Percentiles rank a stretch among this genome's conserved stretches.
These are phyloP conservation scores for Euphorbia peplus DNA, from an alignment of 345 rosid genomes.

Conservation along the genomic window DNA sequence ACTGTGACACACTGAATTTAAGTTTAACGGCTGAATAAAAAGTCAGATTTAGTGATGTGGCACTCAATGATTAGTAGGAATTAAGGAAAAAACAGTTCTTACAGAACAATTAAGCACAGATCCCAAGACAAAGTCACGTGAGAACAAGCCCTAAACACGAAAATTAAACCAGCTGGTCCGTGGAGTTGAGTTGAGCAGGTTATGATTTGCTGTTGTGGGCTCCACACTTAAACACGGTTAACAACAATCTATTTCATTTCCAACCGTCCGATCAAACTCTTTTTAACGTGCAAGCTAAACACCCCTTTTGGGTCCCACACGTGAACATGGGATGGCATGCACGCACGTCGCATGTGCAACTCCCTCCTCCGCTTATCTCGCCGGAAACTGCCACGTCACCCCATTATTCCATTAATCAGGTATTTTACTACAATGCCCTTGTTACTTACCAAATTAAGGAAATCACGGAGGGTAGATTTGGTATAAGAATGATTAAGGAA, in stretches of 20 bases:
- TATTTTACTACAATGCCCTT: conserved; percentile 13
- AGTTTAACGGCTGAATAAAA: too few relatives aligned
- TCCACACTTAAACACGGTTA: conserved; percentile 28
- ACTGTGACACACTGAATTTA: too few relatives aligned
- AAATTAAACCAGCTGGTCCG: conserved; percentile 16
- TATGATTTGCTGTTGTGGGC: conserved; percentile 28
- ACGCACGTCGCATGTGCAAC: conserved; percentile 55
- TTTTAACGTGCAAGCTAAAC: conserved; percentile 23
- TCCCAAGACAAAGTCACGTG: conserved; percentile 60
- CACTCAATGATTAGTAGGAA: background rate
- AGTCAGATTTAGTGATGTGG: conserved; percentile 27
- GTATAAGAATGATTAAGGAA: conserved; percentile 1
- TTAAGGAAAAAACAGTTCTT: conserved; percentile 1
- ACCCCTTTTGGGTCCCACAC: conserved; percentile 39
- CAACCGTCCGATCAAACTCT: conserved; percentile 16
- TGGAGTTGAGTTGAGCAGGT: conserved; percentile 29
- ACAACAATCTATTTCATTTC: conserved; percentile 1
- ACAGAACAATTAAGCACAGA: conserved; percentile 10
- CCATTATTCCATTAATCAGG: rapidly evolving
- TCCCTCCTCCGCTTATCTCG: conserved; percentile 31
- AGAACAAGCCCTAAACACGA: background rate
- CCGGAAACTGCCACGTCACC: conserved; percentile 29
- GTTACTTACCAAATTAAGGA: background rate
- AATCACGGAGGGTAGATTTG: background rate
- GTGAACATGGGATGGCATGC: conserved; percentile 45